Base-by-base conservation (phyloP, 208 protist species). In the Acanthamoeba lenticulata region DNA sequence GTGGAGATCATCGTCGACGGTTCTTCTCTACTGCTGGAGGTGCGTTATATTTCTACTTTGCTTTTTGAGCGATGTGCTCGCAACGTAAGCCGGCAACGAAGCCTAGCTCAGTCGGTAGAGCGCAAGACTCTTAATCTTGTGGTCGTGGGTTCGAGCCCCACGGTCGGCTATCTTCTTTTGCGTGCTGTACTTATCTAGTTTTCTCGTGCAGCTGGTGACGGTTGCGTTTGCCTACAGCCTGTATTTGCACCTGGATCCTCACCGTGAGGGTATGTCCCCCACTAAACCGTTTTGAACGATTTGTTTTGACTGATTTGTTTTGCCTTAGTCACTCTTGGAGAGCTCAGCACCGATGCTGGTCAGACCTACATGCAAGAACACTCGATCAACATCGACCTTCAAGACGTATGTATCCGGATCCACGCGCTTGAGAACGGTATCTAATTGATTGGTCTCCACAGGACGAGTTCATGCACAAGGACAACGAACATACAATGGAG, bases 1-100 rank as follows among this genome's bases (percentile, higher is more conserved):
- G 34, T 77, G 17, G 67, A 77, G 29, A 77, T 77, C 67, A 77
- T 77, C 67, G 36, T 77, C 36, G 67, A 77, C 36, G 67, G 67
- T 32, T n/a, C 24, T 4, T 44, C 67, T 9, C 67, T 77, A 1
- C 67, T 77, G 32, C 29, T 77, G 7, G 34, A 77, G 67, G 67
- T 77, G 2, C 24, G 62, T n/a, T 72, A 13, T 27, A 21, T 13
- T 21, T 72, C 52, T 21, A 27, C 62, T 72, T 72, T 1, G 62
- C 13, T 13, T 38, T n/a, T n/a, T n/a, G n/a, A n/a, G n/a, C n/a
- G n/a, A n/a, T n/a, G n/a, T n/a, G n/a, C n/a, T n/a, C n/a, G n/a
- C n/a, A n/a, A n/a, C n/a, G n/a, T n/a, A n/a, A n/a, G n/a, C n/a
- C n/a, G n/a, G n/a, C n/a, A n/a, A n/a, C n/a, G n/a, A n/a, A n/a